Conservation (phyloP, 2,329 filamentous ascomycete species). For the Lachnellula cervina region DNA sequence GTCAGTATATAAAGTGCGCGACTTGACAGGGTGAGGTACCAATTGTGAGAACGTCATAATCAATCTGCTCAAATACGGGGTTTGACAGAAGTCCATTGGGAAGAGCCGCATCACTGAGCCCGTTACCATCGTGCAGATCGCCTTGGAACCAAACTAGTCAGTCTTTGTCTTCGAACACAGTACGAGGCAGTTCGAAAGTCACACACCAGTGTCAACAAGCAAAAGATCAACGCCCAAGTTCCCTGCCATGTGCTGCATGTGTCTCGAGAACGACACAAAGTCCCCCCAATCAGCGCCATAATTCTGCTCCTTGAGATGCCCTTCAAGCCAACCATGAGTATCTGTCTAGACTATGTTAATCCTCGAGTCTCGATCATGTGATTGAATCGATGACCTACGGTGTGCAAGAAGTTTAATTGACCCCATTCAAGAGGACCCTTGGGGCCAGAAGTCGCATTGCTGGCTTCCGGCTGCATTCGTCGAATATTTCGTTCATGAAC, state of each 20-base stretch:
- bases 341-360: conserved; percentile 17
- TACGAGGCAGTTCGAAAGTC: too few relatives aligned
- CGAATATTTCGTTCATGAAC: conserved; percentile 45
- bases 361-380: not conserved
- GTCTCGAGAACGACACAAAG: conserved; percentile 84
- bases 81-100: conserved; percentile 86
- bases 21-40: conserved; percentile 33
- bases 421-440: conserved; percentile 30
- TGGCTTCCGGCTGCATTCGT: conserved; percentile 44
- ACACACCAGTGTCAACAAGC: conserved; percentile 73
- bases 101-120: conserved; percentile 81
- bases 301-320: conserved; percentile 82
- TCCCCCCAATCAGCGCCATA: conserved; percentile 98
- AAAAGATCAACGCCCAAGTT: conserved; percentile 74
- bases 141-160: conserved; percentile 7
- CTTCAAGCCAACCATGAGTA: conserved; percentile 72
- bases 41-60: conserved; percentile 75
- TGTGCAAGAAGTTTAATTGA: conserved; percentile 28
- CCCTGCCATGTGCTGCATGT: conserved; percentile 73
- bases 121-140: conserved; percentile 87
- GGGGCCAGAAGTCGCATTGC: conserved; percentile 40
- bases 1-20: not conserved
- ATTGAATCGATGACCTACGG: conserved; percentile 12
- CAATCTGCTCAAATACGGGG: conserved; percentile 75
- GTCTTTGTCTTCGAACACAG: not conserved